These are phyloP conservation scores for Metschnikowia cubensis DNA, from an alignment of 805 yeast species.

Conservation along the genomic window DNA sequence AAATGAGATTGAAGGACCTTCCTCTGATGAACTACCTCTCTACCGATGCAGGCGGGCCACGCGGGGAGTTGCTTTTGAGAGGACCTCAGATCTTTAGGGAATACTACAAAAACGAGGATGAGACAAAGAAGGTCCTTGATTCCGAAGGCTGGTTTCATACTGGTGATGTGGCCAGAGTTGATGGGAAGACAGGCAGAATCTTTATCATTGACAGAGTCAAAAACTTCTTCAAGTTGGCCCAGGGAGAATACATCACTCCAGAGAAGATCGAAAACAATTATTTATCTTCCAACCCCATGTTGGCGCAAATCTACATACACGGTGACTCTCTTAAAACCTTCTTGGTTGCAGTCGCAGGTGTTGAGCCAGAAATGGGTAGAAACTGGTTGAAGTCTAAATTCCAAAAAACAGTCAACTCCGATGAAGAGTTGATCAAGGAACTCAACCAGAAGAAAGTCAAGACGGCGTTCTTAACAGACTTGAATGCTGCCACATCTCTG, in stretches of 20 bases:
- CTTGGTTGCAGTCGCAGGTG: conserved; percentile 60
- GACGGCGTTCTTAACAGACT: conserved; percentile 28
- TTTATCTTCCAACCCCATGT: conserved; percentile 41
- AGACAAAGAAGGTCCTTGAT: conserved; percentile 19
- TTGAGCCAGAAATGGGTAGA: conserved; percentile 41
- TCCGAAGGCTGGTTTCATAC: conserved; percentile 27
- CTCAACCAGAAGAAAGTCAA: conserved; percentile 29
- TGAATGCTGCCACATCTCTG: conserved; percentile 35
- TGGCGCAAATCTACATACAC: conserved; percentile 55
- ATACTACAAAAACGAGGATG: conserved; percentile 26
- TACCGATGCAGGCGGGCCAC: conserved; percentile 23
- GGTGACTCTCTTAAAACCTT: conserved; percentile 58
- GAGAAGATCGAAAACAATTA: conserved; percentile 18
- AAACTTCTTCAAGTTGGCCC: conserved; percentile 20
- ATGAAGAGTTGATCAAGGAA: conserved; percentile 23
- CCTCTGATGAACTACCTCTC: conserved; percentile 24
- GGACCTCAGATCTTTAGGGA: conserved; percentile 24
- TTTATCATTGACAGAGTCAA: conserved; percentile 29
- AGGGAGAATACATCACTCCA: conserved; percentile 20
- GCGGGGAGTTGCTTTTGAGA: conserved; percentile 26
- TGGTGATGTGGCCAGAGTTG: conserved; percentile 46
- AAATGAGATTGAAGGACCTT: conserved; percentile 21
- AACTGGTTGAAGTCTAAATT: conserved; percentile 12
- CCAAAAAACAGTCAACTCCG: neutral
- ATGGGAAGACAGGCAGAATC: conserved; percentile 25